Evolutionary conservation across 2,329 filamentous ascomycete genomes (phyloP).

Genomic region (Aspergillus sergii): DNA sequence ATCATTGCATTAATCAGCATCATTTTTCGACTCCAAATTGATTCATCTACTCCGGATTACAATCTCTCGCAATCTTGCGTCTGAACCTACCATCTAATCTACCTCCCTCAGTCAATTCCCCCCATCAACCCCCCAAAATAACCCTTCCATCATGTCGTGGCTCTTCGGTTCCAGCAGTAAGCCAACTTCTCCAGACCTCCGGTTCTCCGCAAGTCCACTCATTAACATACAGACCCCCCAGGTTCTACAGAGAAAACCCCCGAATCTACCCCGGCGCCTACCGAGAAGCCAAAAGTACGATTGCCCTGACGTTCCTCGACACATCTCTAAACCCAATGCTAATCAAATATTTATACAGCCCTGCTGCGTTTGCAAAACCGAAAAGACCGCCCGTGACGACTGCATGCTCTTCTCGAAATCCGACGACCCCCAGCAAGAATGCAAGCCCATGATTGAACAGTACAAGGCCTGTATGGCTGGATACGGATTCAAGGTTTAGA

Average conservation of each 20-base stretch:
- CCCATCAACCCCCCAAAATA: neutral
- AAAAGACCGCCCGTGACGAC: conserved; percentile 90
- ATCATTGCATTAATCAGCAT: conserved; percentile 24
- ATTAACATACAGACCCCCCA: conserved; percentile 7
- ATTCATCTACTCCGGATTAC: neutral
- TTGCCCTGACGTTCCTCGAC: neutral
- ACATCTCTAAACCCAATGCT: neutral
- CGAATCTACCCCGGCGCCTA: conserved; percentile 24
- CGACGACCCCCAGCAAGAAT: conserved; percentile 77
- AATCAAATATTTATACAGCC: conserved; percentile 59
- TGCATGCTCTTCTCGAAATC: conserved; percentile 97
- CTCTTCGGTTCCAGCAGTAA: conserved; percentile 4
- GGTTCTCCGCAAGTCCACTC: neutral
- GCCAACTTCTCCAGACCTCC: neutral
- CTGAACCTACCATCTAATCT: neutral
- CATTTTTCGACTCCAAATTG: neutral
- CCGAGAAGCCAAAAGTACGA: conserved; percentile 43
- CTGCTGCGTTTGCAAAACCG: conserved; percentile 96
- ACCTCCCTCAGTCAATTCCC: conserved; percentile 5
- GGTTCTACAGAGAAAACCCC: conserved; percentile 26
- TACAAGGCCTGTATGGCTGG: conserved; percentile 93
- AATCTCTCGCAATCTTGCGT: neutral
- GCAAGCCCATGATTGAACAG: conserved; percentile 76
- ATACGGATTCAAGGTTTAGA: conserved; percentile 75
- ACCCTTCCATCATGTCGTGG: conserved; percentile 6